A percentile compares a stretch with the other conserved stretches of the same genome.
These are phyloP conservation scores for Rhypophila decipiens DNA, from an alignment of 495 filamentous ascomycete species.

Conservation along the genomic window DNA sequence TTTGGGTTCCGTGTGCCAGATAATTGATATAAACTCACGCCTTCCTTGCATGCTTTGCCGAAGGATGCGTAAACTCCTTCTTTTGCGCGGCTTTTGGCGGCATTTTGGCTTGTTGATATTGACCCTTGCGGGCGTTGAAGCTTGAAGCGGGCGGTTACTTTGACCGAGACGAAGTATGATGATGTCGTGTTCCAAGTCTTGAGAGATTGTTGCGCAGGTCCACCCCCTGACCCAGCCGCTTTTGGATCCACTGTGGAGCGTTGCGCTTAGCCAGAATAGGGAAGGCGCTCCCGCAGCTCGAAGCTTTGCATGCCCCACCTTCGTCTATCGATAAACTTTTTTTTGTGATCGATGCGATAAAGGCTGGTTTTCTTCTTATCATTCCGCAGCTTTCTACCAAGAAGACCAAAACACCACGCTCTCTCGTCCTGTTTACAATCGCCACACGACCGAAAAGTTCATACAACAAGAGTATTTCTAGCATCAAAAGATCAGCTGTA, in stretches of 20 bases:
- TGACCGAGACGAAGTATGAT: neutral
- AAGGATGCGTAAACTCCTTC: constrained; percentile 34
- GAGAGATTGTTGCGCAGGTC: neutral
- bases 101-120: neutral
- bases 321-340: neutral
- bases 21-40: constrained; percentile 24
- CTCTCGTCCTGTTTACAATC: no score
- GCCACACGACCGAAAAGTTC: no score
- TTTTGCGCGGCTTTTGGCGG: constrained; percentile 13
- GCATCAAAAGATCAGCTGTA: neutral
- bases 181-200: neutral
- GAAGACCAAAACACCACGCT: no score
- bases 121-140: neutral
- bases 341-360: no score
- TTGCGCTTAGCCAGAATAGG: no score
- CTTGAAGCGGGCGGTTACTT: neutral
- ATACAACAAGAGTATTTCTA: neutral
- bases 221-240: neutral
- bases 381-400: no score
- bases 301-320: no score
- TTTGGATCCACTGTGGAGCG: no score
- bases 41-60: constrained; percentile 40
- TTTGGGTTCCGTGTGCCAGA: neutral
- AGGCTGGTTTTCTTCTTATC: no score
- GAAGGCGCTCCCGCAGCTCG: no score